Base-by-base conservation (phyloP, 768 basidiomycete genomes). In the Collybia sordida region DNA sequence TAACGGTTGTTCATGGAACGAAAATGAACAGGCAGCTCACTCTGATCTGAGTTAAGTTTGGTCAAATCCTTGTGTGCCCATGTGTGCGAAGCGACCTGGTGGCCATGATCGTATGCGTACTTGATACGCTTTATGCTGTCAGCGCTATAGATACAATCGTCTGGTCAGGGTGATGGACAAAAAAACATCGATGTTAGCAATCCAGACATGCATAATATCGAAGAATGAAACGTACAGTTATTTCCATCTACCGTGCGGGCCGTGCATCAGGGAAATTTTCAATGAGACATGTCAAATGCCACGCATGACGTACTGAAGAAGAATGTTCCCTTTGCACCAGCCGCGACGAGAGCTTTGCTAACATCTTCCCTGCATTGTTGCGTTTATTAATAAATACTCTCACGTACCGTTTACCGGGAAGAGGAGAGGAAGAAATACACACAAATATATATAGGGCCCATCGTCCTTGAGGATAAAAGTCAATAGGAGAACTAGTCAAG, bases 291-390 rank as follows among this genome's bases (percentile, higher is more conserved):
- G 23, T 18, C 34, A n/a, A 6, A 27, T 11, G 19, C 25, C 23
- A 64, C 72, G n/a, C n/a, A n/a, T n/a, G n/a, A n/a, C n/a, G n/a
- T 56, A 73, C 72, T 73, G 55, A 72, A 69, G 66, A 76, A 77
- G 58, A 77, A 77, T 0, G 75, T 75, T 5, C 68, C 75, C 7
- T 62, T 72, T 4, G 68, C 70, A 37, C 65, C 65, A 35, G 64
- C 67, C 11, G 59, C 62, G 6, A 57, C 56, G 14, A 74, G 61
- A 7, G 70, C 63, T 27, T 73, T 65, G 53, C 64, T 65, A 44
- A 73, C 57, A 42, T 73, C 68, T 42, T 68, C 61, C 4, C 72
- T 73, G 44, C 7, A 23, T 8, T 23, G 17, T 24, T 18, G 1
- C 7, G 12, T 46, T 22, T n/a, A 2, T 47, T 22, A 21, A 25